These are phyloP conservation scores for Meira nashicola DNA, from an alignment of 1,284 basidiomycete species.

Conservation along the genomic window DNA sequence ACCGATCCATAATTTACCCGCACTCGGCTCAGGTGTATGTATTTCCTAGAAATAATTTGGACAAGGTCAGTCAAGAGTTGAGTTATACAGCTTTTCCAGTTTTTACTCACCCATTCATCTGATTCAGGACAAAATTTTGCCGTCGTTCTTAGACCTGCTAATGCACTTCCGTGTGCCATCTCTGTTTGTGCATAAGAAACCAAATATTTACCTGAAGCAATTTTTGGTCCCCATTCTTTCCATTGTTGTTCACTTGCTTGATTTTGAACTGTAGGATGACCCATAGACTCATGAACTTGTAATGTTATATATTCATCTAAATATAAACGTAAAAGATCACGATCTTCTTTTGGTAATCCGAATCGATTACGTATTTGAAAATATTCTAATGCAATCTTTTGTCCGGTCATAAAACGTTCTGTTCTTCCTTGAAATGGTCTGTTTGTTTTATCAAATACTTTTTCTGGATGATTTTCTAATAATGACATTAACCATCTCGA, in stretches of 20 bases:
- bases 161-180: conserved; percentile 35
- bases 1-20: conserved; percentile 36
- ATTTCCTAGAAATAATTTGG: conserved; percentile 20
- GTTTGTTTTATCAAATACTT: conserved; percentile 30
- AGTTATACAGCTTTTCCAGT: too few relatives aligned
- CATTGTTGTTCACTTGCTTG: conserved; percentile 30
- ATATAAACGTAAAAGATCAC: conserved; percentile 31
- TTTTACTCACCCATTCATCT: conserved; percentile 29
- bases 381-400: conserved; percentile 31
- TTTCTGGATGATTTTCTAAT: conserved; percentile 27
- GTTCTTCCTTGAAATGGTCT: conserved; percentile 35
- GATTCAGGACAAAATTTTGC: conserved; percentile 24
- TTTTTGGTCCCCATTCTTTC: conserved; percentile 29
- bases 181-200: conserved; percentile 43
- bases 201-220: conserved; percentile 29
- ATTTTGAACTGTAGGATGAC: conserved; percentile 28
- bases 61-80: neutral
- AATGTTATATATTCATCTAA: conserved; percentile 39
- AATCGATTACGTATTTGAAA: conserved; percentile 35
- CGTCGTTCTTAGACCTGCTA: conserved; percentile 35
- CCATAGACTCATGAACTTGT: conserved; percentile 39
- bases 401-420: conserved; percentile 32
- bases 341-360: conserved; percentile 35
- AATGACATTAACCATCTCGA: conserved; percentile 32
- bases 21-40: conserved; percentile 24